Percentiles rank a stretch among this genome's conserved stretches.
These are phyloP conservation scores for Aspergillus egyptiacus DNA, from an alignment of 495 filamentous ascomycete genomes.

Conservation along the genomic window DNA sequence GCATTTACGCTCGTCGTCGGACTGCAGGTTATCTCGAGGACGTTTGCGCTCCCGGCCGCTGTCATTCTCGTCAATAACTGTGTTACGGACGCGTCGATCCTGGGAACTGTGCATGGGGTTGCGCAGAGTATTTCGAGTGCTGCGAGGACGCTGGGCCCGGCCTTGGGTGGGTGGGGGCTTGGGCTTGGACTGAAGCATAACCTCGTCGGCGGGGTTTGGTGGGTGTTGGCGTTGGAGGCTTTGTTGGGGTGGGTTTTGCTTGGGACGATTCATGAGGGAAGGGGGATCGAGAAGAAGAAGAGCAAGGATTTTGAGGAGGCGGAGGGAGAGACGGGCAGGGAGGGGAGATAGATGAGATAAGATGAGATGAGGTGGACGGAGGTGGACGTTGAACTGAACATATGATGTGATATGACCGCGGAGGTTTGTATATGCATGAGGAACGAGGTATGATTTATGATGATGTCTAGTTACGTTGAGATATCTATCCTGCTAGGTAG, in stretches of 20 bases:
- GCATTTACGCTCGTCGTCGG: conserved; percentile 55
- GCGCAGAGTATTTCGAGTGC: conserved; percentile 57
- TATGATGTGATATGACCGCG: no score
- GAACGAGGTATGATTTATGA: not conserved
- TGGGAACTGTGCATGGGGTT: conserved; percentile 66
- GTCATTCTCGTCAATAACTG: conserved; percentile 67
- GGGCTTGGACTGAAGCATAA: conserved; percentile 60
- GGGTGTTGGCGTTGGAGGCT: conserved; percentile 52
- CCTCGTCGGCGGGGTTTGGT: conserved; percentile 65
- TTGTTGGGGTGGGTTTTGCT: conserved; percentile 45
- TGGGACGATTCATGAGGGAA: conserved; percentile 50
- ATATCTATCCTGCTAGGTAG: no score
- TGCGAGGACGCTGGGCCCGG: conserved; percentile 60
- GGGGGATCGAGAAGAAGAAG: conserved; percentile 34
- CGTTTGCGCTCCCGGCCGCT: conserved; percentile 62
- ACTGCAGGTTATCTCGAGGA: conserved; percentile 64
- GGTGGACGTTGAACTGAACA: not conserved
- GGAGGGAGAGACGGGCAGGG: conserved; percentile 3
- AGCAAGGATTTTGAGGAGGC: conserved; percentile 20
- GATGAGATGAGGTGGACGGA: no score
- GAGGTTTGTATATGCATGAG: not conserved
- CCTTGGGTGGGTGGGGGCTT: conserved; percentile 57
- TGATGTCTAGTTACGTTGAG: no score
- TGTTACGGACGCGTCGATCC: conserved; percentile 52
- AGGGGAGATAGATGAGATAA: not conserved